These are phyloP conservation scores for Hibiscus syriacus DNA, from an alignment of 345 rosid species.

Conservation along the genomic window DNA sequence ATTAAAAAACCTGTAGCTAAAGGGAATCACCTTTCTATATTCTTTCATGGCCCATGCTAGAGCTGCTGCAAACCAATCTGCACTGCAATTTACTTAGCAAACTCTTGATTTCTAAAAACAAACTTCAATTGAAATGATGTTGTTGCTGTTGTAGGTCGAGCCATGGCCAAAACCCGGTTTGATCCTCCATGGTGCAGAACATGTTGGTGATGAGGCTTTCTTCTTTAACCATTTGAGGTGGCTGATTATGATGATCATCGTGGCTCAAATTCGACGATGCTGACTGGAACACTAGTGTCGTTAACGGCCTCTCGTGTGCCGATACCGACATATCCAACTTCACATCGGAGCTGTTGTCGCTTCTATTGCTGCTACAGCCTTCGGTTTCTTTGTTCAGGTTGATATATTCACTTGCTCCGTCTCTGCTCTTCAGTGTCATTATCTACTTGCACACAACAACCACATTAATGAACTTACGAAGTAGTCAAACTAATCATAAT, in stretches of 20 bases:
- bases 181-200: slow-evolving; percentile 90
- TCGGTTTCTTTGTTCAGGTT: too few species aligned
- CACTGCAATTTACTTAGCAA: background rate
- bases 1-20: background rate
- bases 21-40: background rate
- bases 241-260: slow-evolving; percentile 39
- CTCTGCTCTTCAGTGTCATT: slow-evolving; percentile 77
- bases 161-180: slow-evolving; percentile 98
- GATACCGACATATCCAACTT: too few species aligned
- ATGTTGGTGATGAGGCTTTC: slow-evolving; percentile 82
- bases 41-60: slow-evolving; percentile 21
- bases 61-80: slow-evolving; percentile 8
- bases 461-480: background rate
- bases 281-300: too few species aligned
- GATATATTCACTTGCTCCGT: too few species aligned
- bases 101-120: background rate
- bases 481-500: background rate
- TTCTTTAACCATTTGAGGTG: slow-evolving; percentile 71
- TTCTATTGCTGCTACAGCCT: too few species aligned
- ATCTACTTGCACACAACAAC: slow-evolving; percentile 68
- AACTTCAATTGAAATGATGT: slow-evolving; percentile 52
- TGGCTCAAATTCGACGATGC: too few species aligned
- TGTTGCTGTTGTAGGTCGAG: slow-evolving; percentile 70
- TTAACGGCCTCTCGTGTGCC: too few species aligned
- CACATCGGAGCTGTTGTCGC: too few species aligned